Conservation (phyloP, 2,329 filamentous ascomycete genomes). For the Fusarium oxysporum region DNA sequence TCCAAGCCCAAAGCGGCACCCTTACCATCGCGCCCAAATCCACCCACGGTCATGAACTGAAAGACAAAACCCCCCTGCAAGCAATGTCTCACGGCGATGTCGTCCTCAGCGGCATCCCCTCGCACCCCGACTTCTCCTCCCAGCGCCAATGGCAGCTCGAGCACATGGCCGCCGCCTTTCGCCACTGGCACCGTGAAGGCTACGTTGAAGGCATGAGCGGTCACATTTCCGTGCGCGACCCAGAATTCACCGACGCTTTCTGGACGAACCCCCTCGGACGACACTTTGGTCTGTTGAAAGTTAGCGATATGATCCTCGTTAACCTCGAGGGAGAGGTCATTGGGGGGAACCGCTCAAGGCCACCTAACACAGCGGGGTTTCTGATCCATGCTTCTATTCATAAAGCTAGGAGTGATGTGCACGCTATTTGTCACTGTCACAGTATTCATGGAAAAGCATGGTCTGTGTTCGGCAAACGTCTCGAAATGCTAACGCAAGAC, state of each 20-base stretch:
- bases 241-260: slow-evolving; percentile 68
- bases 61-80: slow-evolving; percentile 40
- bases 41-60: slow-evolving; percentile 41
- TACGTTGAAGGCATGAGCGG: slow-evolving; percentile 77
- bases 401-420: slow-evolving; percentile 71
- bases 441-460: slow-evolving; percentile 74
- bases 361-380: slow-evolving; percentile 76
- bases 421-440: slow-evolving; percentile 77
- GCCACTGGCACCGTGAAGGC: slow-evolving; percentile 73
- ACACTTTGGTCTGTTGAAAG: slow-evolving; percentile 74
- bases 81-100: slow-evolving; percentile 45
- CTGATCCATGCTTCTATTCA: slow-evolving; percentile 75
- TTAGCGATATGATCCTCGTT: slow-evolving; percentile 75
- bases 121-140: slow-evolving; percentile 37
- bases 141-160: slow-evolving; percentile 57
- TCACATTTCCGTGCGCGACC: slow-evolving; percentile 74
- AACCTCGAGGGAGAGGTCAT: slow-evolving; percentile 70
- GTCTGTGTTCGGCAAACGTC: slow-evolving; percentile 69
- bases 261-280: slow-evolving; percentile 75
- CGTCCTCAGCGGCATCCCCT: slow-evolving; percentile 42
- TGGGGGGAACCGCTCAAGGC: slow-evolving; percentile 68
- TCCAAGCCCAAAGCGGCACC: not conserved
- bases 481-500: slow-evolving; percentile 78
- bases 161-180: slow-evolving; percentile 75
- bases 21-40: slow-evolving; percentile 24